These are phyloP conservation scores for Colletotrichum higginsianum DNA, from an alignment of 2,329 filamentous ascomycete genomes.

Conservation along the genomic window DNA sequence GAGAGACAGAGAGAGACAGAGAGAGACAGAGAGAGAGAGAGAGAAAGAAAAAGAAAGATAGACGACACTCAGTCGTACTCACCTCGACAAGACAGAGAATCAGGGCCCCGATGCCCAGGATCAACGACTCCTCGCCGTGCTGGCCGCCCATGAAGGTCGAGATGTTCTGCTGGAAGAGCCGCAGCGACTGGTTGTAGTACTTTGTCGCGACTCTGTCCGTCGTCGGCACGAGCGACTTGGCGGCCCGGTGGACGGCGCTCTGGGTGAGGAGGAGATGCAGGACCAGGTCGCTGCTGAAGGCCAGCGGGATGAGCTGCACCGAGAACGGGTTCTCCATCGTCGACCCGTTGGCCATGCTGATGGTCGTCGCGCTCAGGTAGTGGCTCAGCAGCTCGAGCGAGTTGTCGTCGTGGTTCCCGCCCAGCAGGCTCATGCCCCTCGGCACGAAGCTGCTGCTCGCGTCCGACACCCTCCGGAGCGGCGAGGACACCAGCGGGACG, in stretches of 20 bases:
- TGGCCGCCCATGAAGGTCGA: constrained; percentile 47
- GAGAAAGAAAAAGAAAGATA: background rate
- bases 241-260: constrained; percentile 56
- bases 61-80: constrained; percentile 11
- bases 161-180: constrained; percentile 51
- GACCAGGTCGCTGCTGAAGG: constrained; percentile 61
- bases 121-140: constrained; percentile 53
- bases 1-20: too few relatives aligned
- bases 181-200: constrained; percentile 55
- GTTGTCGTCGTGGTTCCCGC: constrained; percentile 45
- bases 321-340: constrained; percentile 62
- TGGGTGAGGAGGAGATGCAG: constrained; percentile 63
- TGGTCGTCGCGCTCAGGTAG: constrained; percentile 60
- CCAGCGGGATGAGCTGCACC: constrained; percentile 60
- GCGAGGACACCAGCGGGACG: background rate
- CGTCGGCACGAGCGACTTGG: constrained; percentile 46
- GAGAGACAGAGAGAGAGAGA: too few relatives aligned
- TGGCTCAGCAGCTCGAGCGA: constrained; percentile 62
- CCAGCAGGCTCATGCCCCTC: constrained; percentile 9
- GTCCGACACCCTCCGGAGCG: constrained; percentile 2
- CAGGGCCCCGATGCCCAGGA: constrained; percentile 60
- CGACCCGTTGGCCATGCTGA: constrained; percentile 64
- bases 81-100: constrained; percentile 65
- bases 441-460: constrained; percentile 5
- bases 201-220: constrained; percentile 52